Percentiles rank a stretch among this genome's conserved stretches.
phyloP scores from a whole-genome alignment of 2,329 filamentous ascomycete genomes.

The Trichophyton verrucosum region DNA sequence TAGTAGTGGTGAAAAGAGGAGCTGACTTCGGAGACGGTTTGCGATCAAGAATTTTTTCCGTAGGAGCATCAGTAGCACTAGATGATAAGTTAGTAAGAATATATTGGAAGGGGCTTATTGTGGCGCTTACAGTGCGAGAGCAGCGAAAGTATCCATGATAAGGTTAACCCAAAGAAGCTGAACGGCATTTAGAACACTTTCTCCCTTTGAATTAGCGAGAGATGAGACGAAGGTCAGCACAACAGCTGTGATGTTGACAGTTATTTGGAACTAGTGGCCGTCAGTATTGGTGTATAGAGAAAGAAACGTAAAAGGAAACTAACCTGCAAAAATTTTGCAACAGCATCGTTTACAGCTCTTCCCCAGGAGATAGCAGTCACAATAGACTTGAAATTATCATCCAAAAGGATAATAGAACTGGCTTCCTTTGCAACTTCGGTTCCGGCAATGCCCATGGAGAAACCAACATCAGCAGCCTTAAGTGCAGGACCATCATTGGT shows the following conservation, averaged over 20 bases:
- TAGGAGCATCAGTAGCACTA: constrained; percentile 72
- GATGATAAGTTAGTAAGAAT: not conserved
- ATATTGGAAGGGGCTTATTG: not conserved
- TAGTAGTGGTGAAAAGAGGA: constrained; percentile 69
- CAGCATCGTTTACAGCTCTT: constrained; percentile 55
- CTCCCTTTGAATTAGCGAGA: constrained; percentile 55
- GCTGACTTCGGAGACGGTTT: constrained; percentile 66
- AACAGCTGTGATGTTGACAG: constrained; percentile 86
- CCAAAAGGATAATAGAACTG: constrained; percentile 55
- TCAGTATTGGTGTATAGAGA: not conserved
- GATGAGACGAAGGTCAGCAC: constrained; percentile 77
- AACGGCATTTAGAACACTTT: constrained; percentile 72
- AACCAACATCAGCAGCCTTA: constrained; percentile 54
- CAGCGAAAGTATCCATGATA: constrained; percentile 94
- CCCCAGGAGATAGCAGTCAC: constrained; percentile 57
- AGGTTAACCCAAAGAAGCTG: constrained; percentile 93
- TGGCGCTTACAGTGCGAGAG: constrained; percentile 51
- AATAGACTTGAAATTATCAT: constrained; percentile 54
- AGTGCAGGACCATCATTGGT: constrained; percentile 56
- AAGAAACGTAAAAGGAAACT: not conserved
- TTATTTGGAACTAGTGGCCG: constrained; percentile 42
- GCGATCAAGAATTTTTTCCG: constrained; percentile 64
- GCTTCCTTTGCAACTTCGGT: constrained; percentile 58
- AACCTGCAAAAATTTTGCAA: constrained; percentile 52
- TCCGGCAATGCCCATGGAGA: constrained; percentile 56